These are phyloP conservation scores for Ceratocystis papillata DNA, from an alignment of 2,329 filamentous ascomycete genomes.

Conservation along the genomic window DNA sequence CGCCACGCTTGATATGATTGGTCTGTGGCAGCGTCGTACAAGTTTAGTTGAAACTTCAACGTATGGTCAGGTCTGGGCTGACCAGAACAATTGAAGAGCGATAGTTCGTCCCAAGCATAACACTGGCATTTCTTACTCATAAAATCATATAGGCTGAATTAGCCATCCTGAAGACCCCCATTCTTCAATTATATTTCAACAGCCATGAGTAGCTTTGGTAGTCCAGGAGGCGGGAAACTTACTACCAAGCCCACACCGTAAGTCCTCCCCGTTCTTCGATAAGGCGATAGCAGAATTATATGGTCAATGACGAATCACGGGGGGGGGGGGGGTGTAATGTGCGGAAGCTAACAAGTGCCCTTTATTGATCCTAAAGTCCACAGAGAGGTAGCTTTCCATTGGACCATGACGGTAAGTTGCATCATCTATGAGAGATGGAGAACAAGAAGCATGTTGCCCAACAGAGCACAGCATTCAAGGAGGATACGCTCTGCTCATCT, in stretches of 20 bases:
- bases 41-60: slow-evolving; percentile 13
- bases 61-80: neutral
- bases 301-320: too few relatives aligned
- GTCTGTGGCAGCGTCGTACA: slow-evolving; percentile 5
- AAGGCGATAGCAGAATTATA: neutral
- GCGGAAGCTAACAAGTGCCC: neutral
- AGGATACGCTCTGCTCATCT: neutral
- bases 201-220: slow-evolving; percentile 54
- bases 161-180: neutral
- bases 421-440: neutral
- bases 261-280: slow-evolving; percentile 30
- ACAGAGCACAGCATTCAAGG: neutral
- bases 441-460: neutral
- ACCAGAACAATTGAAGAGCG: neutral
- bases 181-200: neutral
- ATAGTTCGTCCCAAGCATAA: too few relatives aligned
- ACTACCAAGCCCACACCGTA: slow-evolving; percentile 60
- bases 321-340: too few relatives aligned
- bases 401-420: slow-evolving; percentile 62
- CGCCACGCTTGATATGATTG: slow-evolving; percentile 20
- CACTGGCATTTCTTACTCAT: too few relatives aligned
- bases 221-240: slow-evolving; percentile 54
- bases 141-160: too few relatives aligned
- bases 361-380: slow-evolving; percentile 44
- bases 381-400: slow-evolving; percentile 93